Evolutionary conservation across 768 basidiomycete species (phyloP), one percentile per base, ranked within the genome.

Genomic region (Leccinum ochraceum): DNA sequence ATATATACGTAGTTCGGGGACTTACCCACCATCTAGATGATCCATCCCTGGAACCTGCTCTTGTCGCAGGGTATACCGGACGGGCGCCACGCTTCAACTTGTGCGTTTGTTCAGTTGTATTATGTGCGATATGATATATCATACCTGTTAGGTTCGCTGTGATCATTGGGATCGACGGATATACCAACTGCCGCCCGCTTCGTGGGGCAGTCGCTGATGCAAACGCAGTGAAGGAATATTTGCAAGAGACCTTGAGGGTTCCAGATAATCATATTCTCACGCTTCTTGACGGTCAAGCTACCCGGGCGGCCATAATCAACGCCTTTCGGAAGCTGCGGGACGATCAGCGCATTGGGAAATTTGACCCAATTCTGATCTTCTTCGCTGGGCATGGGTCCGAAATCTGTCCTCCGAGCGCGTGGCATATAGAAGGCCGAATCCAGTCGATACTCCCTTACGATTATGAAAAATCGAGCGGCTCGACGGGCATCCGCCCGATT

Each of bases 371-470:
- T 22, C 22, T 22, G 22, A 22, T 22, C 22, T 22, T 22, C 22
- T 22, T 22, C 22, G 22, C 22, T 1, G 22, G 22, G 22, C 22
- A 22, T 22, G 22, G 22, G 28, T 69, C 74, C 5, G 66, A 76
- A 28, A 63, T 68, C 7, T 36, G 63, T 2, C 71, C 72, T 53
- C 80, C 80, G 0, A 17, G 2, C 6, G 51, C 20, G 3, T 74
- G 74, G 53, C 37, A 16, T 34, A 20, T 51, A 1, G 67, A 72
- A 65, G 67, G 63, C 59, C 49, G 70, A 69, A 20, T 64, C 60
- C 46, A 74, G 65, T 34, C 66, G 57, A 13, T 66, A 67, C 37
- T 78, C 75, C 59, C 78, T 75, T 58, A 70, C 71, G 66, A 67
- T 76, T 67, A 70, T 72, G 4, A 71, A n/a, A 42, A 42, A 42